phyloP scores from a whole-genome alignment of 106 monocot genomes.

The Acorus calamus region DNA sequence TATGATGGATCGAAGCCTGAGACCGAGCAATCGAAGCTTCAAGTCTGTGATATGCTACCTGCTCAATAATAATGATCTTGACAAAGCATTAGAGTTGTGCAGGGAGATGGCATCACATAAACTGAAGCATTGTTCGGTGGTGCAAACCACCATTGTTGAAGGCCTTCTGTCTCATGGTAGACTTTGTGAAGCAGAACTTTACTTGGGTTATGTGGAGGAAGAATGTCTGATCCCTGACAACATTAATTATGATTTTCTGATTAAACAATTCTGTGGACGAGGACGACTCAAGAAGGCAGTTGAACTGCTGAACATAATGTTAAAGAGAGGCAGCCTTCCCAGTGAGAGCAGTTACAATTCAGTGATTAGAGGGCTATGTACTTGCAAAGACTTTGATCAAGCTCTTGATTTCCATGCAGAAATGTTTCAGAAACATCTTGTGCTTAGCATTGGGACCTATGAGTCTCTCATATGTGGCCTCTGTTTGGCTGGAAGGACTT shows the following conservation, averaged over 20 bases:
- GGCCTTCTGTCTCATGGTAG: conserved; percentile 30
- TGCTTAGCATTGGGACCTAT: conserved; percentile 26
- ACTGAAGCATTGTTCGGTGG: conserved; percentile 43
- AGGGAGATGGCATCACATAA: conserved; percentile 35
- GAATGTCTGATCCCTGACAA: conserved; percentile 12
- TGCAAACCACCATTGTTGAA: conserved; percentile 32
- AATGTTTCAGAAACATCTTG: conserved; percentile 48
- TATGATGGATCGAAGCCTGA: conserved; percentile 36
- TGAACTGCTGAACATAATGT: conserved; percentile 61
- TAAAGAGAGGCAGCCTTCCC: conserved; percentile 58
- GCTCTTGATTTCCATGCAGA: conserved; percentile 77
- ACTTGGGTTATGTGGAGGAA: conserved; percentile 28
- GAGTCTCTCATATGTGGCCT: conserved; percentile 43
- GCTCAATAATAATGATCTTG: conserved; percentile 28
- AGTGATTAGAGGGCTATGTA: conserved; percentile 38
- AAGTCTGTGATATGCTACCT: conserved; percentile 45
- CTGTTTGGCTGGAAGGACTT: conserved; percentile 41
- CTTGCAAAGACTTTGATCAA: conserved; percentile 38
- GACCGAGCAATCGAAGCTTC: conserved; percentile 60
- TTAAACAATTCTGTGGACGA: conserved; percentile 44
- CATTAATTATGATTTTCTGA: conserved; percentile 35
- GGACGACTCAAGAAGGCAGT: conserved; percentile 45
- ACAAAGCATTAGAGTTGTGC: conserved; percentile 48
- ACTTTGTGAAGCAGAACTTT: conserved; percentile 38
- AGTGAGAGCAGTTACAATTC: conserved; percentile 58